A percentile compares a stretch with the other conserved stretches of the same genome.
These are phyloP conservation scores for Massarina eburnea DNA, from an alignment of 2,329 filamentous ascomycete species.

Conservation along the genomic window DNA sequence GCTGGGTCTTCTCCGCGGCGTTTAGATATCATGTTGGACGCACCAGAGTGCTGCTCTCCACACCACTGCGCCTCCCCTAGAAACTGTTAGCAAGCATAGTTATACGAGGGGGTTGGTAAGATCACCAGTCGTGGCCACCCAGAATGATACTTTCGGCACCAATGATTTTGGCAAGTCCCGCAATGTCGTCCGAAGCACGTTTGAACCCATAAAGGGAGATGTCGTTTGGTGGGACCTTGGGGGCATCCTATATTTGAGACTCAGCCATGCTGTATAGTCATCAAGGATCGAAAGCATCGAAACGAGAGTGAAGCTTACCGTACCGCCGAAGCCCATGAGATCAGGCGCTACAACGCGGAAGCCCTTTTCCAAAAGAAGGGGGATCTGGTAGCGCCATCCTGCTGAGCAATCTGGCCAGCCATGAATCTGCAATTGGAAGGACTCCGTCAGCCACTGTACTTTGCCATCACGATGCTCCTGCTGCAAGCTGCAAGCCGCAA, in stretches of 20 bases:
- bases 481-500: too few relatives aligned
- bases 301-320: constrained; percentile 47
- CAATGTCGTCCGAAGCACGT: constrained; percentile 72
- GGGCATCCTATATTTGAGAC: constrained; percentile 39
- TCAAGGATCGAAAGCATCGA: constrained; percentile 6
- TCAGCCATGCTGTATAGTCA: constrained; percentile 17
- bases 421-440: constrained; percentile 56
- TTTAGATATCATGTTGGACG: not conserved
- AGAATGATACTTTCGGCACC: constrained; percentile 67
- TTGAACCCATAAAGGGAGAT: constrained; percentile 69
- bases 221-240: constrained; percentile 60
- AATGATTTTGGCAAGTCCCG: constrained; percentile 65
- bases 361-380: constrained; percentile 69
- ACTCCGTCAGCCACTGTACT: constrained; percentile 6
- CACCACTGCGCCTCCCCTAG: constrained; percentile 72
- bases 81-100: constrained; percentile 5
- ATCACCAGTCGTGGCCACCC: constrained; percentile 82
- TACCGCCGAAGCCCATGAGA: constrained; percentile 82
- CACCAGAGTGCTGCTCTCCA: constrained; percentile 72
- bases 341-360: constrained; percentile 82
- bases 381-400: constrained; percentile 90
- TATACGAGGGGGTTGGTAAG: constrained; percentile 1
- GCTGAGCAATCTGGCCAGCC: constrained; percentile 83
- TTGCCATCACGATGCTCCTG: not conserved
- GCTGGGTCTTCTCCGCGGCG: not conserved